Evolutionary conservation across 768 basidiomycete species (phyloP), one percentile per base, ranked within the genome.

Genomic region (Coprinopsis cinerea): DNA sequence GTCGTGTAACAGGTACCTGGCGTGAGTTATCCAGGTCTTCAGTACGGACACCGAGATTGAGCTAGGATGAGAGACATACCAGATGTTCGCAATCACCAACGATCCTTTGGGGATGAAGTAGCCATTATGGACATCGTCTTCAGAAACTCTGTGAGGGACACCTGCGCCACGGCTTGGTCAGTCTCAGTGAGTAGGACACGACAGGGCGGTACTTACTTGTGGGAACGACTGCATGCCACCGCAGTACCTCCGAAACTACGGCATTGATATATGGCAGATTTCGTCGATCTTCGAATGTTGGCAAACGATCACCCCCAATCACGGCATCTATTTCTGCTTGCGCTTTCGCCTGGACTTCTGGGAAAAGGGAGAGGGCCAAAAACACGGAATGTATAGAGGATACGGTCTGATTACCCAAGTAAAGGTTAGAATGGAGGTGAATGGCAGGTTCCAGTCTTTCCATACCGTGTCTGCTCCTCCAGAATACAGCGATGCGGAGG

Each of bases 401-500:
- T 15, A 69, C 67, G 3, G 70, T 72, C 74, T 76, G 45, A n/a
- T n/a, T n/a, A n/a, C n/a, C n/a, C n/a, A n/a, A n/a, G n/a, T n/a
- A n/a, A n/a, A n/a, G n/a, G n/a, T n/a, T n/a, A n/a, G n/a, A n/a
- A n/a, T n/a, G n/a, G n/a, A n/a, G n/a, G n/a, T n/a, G n/a, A n/a
- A n/a, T n/a, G n/a, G n/a, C n/a, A n/a, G n/a, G n/a, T n/a, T n/a
- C n/a, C n/a, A n/a, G n/a, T n/a, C n/a, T n/a, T n/a, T n/a, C n/a
- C 65, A 51, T 55, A 66, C 69, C 0, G 67, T 68, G 53, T 76
- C 74, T 3, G 73, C 68, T 9, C 74, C 73, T 46, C 74, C 71
- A 4, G 71, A 69, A 39, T 79, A 81, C 14, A 78, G 64, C 3
- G 76, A 73, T 0, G 71, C 75, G 25, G 71, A 64, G 6, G 67